phyloP scores from a whole-genome alignment of 106 monocot species.

The Dendrobium officinale region DNA sequence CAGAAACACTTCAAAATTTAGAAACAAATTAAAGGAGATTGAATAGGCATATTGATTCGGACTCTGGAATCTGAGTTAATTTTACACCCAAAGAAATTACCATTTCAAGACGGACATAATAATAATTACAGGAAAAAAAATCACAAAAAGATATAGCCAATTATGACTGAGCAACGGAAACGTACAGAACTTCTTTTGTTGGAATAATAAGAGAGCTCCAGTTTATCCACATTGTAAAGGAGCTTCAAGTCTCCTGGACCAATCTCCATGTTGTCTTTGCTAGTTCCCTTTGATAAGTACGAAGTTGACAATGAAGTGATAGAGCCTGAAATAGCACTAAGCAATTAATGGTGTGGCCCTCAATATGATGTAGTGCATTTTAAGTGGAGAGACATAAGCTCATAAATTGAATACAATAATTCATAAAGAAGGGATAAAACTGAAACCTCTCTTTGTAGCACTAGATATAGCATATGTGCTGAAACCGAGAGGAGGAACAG shows the following conservation, averaged over 20 bases:
- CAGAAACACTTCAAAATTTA: too few relatives aligned
- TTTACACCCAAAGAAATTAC: too few relatives aligned
- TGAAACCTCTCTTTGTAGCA: conserved; percentile 40
- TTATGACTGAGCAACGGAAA: neutral
- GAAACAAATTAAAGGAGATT: too few relatives aligned
- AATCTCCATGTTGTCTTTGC: conserved; percentile 27
- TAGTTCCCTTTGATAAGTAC: conserved; percentile 22
- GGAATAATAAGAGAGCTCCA: conserved; percentile 46
- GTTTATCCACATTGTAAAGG: conserved; percentile 38
- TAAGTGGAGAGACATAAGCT: neutral
- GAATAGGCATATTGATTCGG: too few relatives aligned
- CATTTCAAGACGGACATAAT: too few relatives aligned
- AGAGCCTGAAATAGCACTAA: conserved; percentile 21
- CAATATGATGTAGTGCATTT: neutral
- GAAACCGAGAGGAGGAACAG: conserved; percentile 90
- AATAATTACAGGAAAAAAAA: too few relatives aligned
- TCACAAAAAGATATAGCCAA: too few relatives aligned
- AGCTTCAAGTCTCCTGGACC: conserved; percentile 81
- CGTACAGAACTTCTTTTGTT: conserved; percentile 62
- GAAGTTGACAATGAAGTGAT: conserved; percentile 31
- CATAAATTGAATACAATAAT: too few relatives aligned
- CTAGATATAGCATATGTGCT: conserved; percentile 70
- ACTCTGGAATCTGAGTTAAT: too few relatives aligned
- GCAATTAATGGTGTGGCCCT: neutral
- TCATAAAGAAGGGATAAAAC: too few relatives aligned